A percentile compares a stretch with the other conserved stretches of the same genome.
Evolutionary conservation across 1,284 basidiomycete species (phyloP).

Genomic region (Golubevia pallescens): DNA sequence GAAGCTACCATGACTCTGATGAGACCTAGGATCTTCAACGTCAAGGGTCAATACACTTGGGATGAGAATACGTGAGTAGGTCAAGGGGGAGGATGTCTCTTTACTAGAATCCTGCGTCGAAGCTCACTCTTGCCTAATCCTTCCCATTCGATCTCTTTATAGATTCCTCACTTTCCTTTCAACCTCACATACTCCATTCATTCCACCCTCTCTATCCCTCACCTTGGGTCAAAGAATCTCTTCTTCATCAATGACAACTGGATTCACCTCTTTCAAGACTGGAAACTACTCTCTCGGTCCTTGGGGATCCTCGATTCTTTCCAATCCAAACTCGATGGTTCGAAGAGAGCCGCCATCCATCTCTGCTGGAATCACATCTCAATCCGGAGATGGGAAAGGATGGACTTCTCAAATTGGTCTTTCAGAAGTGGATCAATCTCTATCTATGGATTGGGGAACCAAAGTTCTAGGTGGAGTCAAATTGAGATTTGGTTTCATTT

Average conservation of each 20-base stretch:
- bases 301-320: constrained; percentile 29
- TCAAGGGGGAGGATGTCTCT: background rate
- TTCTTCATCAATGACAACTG: constrained; percentile 32
- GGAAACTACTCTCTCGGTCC: constrained; percentile 39
- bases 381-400: constrained; percentile 25
- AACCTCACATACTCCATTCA: constrained; percentile 34
- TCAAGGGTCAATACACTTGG: constrained; percentile 66
- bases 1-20: constrained; percentile 65
- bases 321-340: constrained; percentile 13
- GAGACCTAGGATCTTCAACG: constrained; percentile 65
- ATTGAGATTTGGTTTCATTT: constrained; percentile 65
- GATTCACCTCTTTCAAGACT: constrained; percentile 47
- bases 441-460: constrained; percentile 65
- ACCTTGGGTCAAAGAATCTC: constrained; percentile 66
- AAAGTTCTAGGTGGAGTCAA: constrained; percentile 66
- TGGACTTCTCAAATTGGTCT: constrained; percentile 48
- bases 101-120: background rate
- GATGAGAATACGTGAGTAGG: constrained; percentile 65
- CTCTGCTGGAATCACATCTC: constrained; percentile 44
- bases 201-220: constrained; percentile 66
- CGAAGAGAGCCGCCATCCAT: constrained; percentile 36
- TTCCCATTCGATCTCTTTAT: constrained; percentile 1
- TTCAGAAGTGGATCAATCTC: constrained; percentile 28
- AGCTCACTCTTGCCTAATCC: constrained; percentile 1
- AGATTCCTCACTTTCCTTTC: constrained; percentile 63